phyloP scores from a whole-genome alignment of 495 filamentous ascomycete genomes.

The Xylaria nigripes region DNA sequence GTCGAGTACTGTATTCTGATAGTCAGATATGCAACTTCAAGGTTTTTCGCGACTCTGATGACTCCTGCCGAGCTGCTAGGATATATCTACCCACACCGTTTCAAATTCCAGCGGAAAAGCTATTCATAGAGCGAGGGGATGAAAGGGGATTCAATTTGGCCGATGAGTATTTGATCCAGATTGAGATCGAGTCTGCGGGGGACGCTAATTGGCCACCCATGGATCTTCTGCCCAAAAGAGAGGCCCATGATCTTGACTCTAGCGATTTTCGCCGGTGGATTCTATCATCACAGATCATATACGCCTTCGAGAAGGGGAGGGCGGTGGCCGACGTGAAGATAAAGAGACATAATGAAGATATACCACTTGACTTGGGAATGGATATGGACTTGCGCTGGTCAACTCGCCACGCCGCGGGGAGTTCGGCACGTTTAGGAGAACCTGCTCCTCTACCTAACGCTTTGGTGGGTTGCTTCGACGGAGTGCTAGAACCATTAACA shows the following conservation, averaged over 20 bases:
- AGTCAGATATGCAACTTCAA: slow-evolving; percentile 41
- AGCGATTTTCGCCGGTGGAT: slow-evolving; percentile 30
- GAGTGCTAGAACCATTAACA: slow-evolving; percentile 21
- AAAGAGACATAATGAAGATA: slow-evolving; percentile 26
- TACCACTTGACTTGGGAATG: slow-evolving; percentile 32
- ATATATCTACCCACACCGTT: slow-evolving; percentile 39
- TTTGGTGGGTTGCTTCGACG: slow-evolving; percentile 22
- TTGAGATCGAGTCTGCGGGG: slow-evolving; percentile 40
- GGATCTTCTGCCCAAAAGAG: slow-evolving; percentile 28
- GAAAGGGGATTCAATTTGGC: slow-evolving; percentile 35
- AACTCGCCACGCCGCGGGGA: slow-evolving; percentile 21
- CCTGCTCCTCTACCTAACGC: slow-evolving; percentile 18
- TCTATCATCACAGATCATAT: slow-evolving; percentile 31
- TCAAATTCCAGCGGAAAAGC: slow-evolving; percentile 37
- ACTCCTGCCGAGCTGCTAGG: slow-evolving; percentile 34
- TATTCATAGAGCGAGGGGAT: slow-evolving; percentile 37
- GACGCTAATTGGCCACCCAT: slow-evolving; percentile 42
- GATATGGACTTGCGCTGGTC: slow-evolving; percentile 43
- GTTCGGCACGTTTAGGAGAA: slow-evolving; percentile 15
- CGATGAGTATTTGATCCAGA: slow-evolving; percentile 36
- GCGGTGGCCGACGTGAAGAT: slow-evolving; percentile 31
- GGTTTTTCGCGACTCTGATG: slow-evolving; percentile 37
- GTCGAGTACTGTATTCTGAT: slow-evolving; percentile 35
- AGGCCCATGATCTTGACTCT: slow-evolving; percentile 20
- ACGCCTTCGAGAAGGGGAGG: slow-evolving; percentile 34